phyloP scores from a whole-genome alignment of 352 stramenopile species.

The Phytopythium oedochilum region DNA sequence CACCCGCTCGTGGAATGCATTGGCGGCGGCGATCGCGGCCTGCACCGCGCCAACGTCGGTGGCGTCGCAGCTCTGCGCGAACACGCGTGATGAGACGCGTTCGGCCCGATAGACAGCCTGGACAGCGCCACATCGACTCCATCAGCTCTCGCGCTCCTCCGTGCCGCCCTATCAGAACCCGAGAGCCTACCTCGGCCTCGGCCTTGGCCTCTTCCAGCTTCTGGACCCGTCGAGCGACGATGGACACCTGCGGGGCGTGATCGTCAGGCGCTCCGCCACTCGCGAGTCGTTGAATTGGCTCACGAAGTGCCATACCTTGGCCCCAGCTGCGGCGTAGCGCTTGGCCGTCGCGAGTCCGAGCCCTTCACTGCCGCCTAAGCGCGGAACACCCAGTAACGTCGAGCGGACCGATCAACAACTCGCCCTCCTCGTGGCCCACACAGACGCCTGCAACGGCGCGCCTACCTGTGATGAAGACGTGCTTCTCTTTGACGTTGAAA shows the following conservation, averaged over 20 bases:
- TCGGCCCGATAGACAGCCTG: slow-evolving; percentile 11
- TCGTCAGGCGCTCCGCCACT: too few relatives aligned
- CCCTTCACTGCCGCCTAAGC: slow-evolving; percentile 37
- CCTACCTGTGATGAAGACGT: slow-evolving; percentile 12
- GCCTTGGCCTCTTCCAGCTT: slow-evolving; percentile 29
- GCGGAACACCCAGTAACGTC: too few relatives aligned
- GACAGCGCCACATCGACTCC: too few relatives aligned
- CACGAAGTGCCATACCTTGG: too few relatives aligned
- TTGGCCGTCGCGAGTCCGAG: slow-evolving; percentile 42
- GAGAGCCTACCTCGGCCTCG: slow-evolving; percentile 26
- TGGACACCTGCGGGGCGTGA: slow-evolving; percentile 20
- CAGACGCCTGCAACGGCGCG: too few relatives aligned
- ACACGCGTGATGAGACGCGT: slow-evolving; percentile 13
- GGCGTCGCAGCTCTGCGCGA: slow-evolving; percentile 42
- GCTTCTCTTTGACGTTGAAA: not conserved
- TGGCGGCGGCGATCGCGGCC: slow-evolving; percentile 31
- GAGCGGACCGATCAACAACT: too few relatives aligned
- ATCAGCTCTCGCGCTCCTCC: too few relatives aligned
- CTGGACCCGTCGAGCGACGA: slow-evolving; percentile 26
- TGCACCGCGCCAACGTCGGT: slow-evolving; percentile 30
- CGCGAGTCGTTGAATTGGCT: too few relatives aligned
- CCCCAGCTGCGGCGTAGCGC: slow-evolving; percentile 31
- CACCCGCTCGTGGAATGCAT: slow-evolving; percentile 30
- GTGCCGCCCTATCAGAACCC: too few relatives aligned
- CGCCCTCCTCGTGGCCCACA: too few relatives aligned